Conservation (phyloP, 306 rosid species). For the Geum urbanum region DNA sequence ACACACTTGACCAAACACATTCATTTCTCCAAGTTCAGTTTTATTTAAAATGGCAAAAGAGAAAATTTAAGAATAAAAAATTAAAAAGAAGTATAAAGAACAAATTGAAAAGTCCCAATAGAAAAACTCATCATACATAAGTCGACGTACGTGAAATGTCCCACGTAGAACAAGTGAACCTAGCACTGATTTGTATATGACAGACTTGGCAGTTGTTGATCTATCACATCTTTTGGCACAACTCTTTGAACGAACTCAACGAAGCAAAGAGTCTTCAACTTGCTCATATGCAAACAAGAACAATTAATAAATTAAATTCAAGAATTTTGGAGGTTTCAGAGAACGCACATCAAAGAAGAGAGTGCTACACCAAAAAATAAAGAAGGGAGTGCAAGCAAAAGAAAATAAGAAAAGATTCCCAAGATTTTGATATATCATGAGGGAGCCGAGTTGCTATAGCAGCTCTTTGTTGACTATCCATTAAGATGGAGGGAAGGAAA, state of each 20-base stretch:
- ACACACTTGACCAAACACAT: no score
- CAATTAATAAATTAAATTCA: not conserved
- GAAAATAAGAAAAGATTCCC: not conserved
- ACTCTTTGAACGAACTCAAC: not conserved
- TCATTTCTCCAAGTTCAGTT: no score
- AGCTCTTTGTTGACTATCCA: conserved; percentile 39
- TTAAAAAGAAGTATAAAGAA: no score
- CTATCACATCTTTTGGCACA: not conserved
- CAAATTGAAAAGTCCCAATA: no score
- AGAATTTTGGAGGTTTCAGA: not conserved
- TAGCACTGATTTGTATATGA: no score
- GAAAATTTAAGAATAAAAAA: no score
- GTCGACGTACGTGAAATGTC: no score
- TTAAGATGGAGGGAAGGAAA: conserved; percentile 10
- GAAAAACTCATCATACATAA: no score
- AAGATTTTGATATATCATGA: not conserved
- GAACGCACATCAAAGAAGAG: not conserved
- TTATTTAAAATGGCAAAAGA: no score
- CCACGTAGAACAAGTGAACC: no score
- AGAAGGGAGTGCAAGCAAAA: no score
- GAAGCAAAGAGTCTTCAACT: not conserved
- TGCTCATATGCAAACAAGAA: not conserved
- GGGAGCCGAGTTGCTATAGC: not conserved
- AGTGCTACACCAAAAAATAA: no score
- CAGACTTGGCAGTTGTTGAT: not conserved